Base-by-base conservation (phyloP, 2,329 filamentous ascomycete species). In the Penicillium sp. region DNA sequence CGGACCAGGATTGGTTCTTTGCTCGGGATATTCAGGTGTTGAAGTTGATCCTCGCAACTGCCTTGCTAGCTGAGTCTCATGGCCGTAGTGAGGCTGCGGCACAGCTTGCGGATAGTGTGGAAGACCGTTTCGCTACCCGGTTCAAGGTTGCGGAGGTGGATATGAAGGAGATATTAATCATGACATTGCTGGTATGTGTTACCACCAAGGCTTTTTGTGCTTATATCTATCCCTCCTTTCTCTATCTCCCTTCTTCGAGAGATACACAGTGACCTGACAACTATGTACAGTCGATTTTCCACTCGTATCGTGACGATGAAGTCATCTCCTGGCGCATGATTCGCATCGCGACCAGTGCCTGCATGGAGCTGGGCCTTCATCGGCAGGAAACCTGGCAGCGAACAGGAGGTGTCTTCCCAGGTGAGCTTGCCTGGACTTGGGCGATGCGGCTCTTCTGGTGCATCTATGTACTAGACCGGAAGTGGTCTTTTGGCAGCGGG, bases 41-140 rank as follows among this genome's bases (percentile, higher is more conserved):
- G 52, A 97, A 96, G 75, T 85, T 96, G 65, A 82, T 96, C 2
- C 81, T 96, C 69, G 92, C 91, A 62, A 89, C 85, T 62, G 90
- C 89, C 0, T 76, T 95, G 60, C 83, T 89, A 1, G 84, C 91
- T 4, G 91, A 96, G 72, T 89, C 88, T 6, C 86, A 89, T 65
- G 92, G 92, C 0, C 86, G 89, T 61, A 94, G 90, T 72, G 84
- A 89, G 42, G 83, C 67, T 15, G 73, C 73, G 2, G 73, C 71
- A 1, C 59, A 70, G 37, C 54, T 75, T 50, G 73, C 73, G 7
- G 68, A 75, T 58, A 74, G 70, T 54, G 73, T 75, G 2, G 73
- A 75, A 54, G 69, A 75, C 57, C 71, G 66, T 12, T 76, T 76
- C 58, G 72, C 72, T 4, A 65, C 60, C 17, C 64, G 73, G 4